phyloP scores from a whole-genome alignment of 805 yeast species.

The Kodamaea restingae region DNA sequence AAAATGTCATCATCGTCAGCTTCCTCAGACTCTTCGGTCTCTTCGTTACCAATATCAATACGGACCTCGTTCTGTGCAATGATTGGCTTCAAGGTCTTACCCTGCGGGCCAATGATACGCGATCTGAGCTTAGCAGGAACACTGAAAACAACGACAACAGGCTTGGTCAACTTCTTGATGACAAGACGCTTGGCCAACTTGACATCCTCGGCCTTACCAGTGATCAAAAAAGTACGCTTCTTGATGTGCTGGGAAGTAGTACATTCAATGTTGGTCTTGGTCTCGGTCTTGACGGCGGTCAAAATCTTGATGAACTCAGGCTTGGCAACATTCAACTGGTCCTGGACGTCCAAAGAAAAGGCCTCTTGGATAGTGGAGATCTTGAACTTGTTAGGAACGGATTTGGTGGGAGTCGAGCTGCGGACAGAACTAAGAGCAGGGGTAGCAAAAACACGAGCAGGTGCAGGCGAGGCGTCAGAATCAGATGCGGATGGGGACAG shows the following conservation, averaged over 20 bases:
- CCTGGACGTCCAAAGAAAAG: constrained; percentile 66
- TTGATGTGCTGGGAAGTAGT: constrained; percentile 72
- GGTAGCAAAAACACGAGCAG: constrained; percentile 15
- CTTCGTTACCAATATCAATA: constrained; percentile 57
- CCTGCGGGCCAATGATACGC: constrained; percentile 82
- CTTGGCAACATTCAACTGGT: constrained; percentile 59
- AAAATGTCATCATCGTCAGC: constrained; percentile 50
- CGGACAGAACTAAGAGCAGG: constrained; percentile 15
- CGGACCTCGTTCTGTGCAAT: constrained; percentile 62
- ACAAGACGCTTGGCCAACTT: constrained; percentile 70
- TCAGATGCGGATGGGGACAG: too few relatives aligned
- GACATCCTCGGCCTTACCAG: constrained; percentile 68
- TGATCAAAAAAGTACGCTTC: constrained; percentile 76
- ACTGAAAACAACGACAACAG: constrained; percentile 53
- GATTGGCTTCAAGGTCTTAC: constrained; percentile 76
- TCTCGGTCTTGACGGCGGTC: constrained; percentile 53
- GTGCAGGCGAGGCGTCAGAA: constrained; percentile 9
- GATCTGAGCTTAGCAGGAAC: constrained; percentile 79
- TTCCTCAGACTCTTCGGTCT: constrained; percentile 23
- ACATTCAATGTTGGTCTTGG: constrained; percentile 72
- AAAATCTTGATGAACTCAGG: constrained; percentile 68
- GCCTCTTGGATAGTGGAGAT: constrained; percentile 71
- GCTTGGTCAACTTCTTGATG: constrained; percentile 71
- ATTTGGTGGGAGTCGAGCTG: constrained; percentile 13
- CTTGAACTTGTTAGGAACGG: constrained; percentile 22